phyloP scores from a whole-genome alignment of 1,284 basidiomycete species.

The Ganoderma leucocontextum region DNA sequence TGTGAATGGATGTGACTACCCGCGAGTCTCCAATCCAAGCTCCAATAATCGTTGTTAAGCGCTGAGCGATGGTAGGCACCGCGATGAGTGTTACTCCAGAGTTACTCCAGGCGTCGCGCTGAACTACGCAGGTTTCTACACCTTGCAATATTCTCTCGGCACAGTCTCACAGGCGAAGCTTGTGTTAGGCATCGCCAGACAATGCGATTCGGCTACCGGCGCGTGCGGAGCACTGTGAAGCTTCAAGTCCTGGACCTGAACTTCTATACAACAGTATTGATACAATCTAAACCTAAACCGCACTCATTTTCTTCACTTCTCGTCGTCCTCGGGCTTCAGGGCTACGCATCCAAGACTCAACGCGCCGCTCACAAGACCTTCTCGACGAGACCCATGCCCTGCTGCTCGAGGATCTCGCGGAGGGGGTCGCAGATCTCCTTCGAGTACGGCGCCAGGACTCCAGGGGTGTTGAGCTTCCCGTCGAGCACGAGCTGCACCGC shows the following conservation, averaged over 20 bases:
- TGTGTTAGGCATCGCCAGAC: no score
- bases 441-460: conserved; percentile 90
- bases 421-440: conserved; percentile 90
- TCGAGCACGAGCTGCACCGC: conserved; percentile 87
- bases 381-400: conserved; percentile 87
- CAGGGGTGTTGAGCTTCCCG: conserved; percentile 79
- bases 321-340: not conserved
- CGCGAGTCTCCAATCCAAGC: no score
- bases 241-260: not conserved
- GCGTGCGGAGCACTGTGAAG: not conserved
- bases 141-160: no score
- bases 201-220: not conserved
- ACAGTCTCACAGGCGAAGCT: no score
- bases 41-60: no score
- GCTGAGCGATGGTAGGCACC: no score
- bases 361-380: conserved; percentile 56
- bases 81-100: no score
- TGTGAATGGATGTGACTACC: no score
- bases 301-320: not conserved
- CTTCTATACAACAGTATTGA: not conserved
- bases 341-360: not conserved
- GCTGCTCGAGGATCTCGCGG: conserved; percentile 78
- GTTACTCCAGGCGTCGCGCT: no score
- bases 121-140: no score
- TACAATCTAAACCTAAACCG: not conserved